phyloP scores from a whole-genome alignment of 1,284 basidiomycete species.

The Tremellales sp. region DNA sequence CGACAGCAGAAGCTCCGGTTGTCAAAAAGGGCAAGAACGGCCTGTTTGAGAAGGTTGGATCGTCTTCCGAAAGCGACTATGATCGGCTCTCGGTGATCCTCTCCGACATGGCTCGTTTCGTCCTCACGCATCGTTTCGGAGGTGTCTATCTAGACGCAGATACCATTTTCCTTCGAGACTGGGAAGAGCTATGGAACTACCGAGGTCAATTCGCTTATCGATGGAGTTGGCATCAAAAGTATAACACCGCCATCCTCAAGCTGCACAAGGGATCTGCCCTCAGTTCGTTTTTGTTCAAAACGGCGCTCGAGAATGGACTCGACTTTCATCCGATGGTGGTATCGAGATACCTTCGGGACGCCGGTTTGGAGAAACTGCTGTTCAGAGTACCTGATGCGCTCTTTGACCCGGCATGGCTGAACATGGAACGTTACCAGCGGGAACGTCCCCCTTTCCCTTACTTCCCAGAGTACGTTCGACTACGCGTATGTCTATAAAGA shows the following conservation, averaged over 20 bases:
- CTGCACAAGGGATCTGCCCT: slow-evolving; percentile 77
- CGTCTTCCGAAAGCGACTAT: slow-evolving; percentile 67
- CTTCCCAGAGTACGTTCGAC: slow-evolving; percentile 68
- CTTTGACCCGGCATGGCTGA: slow-evolving; percentile 83
- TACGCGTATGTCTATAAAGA: too few relatives aligned
- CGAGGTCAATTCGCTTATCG: slow-evolving; percentile 81
- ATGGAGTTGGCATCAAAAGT: slow-evolving; percentile 73
- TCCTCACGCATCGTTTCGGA: slow-evolving; percentile 77
- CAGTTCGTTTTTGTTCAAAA: slow-evolving; percentile 75
- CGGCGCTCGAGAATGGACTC: slow-evolving; percentile 74
- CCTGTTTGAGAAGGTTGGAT: slow-evolving; percentile 68
- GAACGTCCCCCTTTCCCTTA: slow-evolving; percentile 79
- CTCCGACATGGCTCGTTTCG: slow-evolving; percentile 82
- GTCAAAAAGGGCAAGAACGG: slow-evolving; percentile 55
- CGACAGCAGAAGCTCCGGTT: slow-evolving; percentile 23
- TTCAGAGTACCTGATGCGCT: slow-evolving; percentile 76
- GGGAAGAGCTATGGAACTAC: slow-evolving; percentile 87
- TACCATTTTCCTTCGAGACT: slow-evolving; percentile 80
- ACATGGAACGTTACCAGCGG: slow-evolving; percentile 74
- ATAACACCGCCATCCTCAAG: slow-evolving; percentile 81
- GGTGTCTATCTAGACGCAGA: slow-evolving; percentile 85
- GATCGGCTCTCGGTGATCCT: slow-evolving; percentile 76
- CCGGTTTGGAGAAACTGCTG: slow-evolving; percentile 65
- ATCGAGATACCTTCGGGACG: slow-evolving; percentile 72
- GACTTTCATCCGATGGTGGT: slow-evolving; percentile 87